Percentiles rank a stretch among this genome's conserved stretches.
Conservation (phyloP, 805 yeast genomes). For the Priceomyces fermenticarens region DNA sequence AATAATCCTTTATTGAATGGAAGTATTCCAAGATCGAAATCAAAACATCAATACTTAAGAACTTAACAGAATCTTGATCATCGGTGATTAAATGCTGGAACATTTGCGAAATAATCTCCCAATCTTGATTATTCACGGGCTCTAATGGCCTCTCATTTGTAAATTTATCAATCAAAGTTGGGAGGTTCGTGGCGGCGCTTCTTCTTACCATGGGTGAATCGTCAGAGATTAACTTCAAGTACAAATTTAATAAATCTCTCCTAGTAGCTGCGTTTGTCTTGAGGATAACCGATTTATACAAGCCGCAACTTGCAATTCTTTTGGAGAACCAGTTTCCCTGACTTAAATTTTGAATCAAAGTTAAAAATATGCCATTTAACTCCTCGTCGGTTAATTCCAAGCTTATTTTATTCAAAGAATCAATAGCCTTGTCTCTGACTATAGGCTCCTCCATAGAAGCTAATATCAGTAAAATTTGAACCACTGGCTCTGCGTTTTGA, state of each 20-base stretch:
- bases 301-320: slow-evolving; percentile 87
- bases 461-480: slow-evolving; percentile 71
- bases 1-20: slow-evolving; percentile 52
- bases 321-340: slow-evolving; percentile 93
- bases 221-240: slow-evolving; percentile 71
- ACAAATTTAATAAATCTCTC: slow-evolving; percentile 62
- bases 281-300: slow-evolving; percentile 67
- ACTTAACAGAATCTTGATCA: slow-evolving; percentile 92
- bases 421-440: slow-evolving; percentile 92
- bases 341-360: slow-evolving; percentile 72
- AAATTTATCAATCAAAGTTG: slow-evolving; percentile 61
- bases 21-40: slow-evolving; percentile 75
- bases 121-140: slow-evolving; percentile 55
- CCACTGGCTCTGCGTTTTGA: slow-evolving; percentile 46
- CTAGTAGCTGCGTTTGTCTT: slow-evolving; percentile 56
- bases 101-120: slow-evolving; percentile 80
- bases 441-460: slow-evolving; percentile 95
- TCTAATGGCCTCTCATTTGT: slow-evolving; percentile 25
- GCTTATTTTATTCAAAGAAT: slow-evolving; percentile 72
- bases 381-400: slow-evolving; percentile 60
- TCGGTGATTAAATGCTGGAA: slow-evolving; percentile 75
- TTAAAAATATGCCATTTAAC: slow-evolving; percentile 63
- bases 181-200: slow-evolving; percentile 85
- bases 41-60: slow-evolving; percentile 82
- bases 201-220: slow-evolving; percentile 98